Evolutionary conservation across 2,329 filamentous ascomycete species (phyloP).

Genomic region (Dactylellina parvicollis): DNA sequence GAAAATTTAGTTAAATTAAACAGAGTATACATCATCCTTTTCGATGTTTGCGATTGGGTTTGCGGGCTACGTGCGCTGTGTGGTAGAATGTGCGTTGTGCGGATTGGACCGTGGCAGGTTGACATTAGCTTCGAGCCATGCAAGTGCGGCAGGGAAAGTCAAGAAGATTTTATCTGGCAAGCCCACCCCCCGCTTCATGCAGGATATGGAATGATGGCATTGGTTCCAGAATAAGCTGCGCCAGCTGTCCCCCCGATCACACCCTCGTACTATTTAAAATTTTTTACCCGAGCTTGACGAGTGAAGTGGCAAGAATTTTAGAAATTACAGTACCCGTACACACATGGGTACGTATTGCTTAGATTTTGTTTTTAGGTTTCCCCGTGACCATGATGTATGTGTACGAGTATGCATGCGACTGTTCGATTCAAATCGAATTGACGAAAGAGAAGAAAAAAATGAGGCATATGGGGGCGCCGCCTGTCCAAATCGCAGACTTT

Average conservation of each 20-base stretch:
- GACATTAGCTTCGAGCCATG: slow-evolving; percentile 41
- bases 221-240: slow-evolving; percentile 28
- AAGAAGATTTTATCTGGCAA: neutral
- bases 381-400: slow-evolving; percentile 17
- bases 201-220: slow-evolving; percentile 47
- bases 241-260: slow-evolving; percentile 19
- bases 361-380: slow-evolving; percentile 13
- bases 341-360: neutral
- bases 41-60: neutral
- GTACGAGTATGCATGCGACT: neutral
- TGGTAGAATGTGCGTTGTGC: slow-evolving; percentile 48
- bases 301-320: slow-evolving; percentile 8
- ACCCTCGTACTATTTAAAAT: neutral
- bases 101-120: slow-evolving; percentile 31
- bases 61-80: slow-evolving; percentile 1
- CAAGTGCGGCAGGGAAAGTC: slow-evolving; percentile 46
- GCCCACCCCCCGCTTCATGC: slow-evolving; percentile 28
- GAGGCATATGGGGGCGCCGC: too few species aligned
- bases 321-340: too few species aligned
- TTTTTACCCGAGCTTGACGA: neutral
- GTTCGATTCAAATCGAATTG: too few species aligned
- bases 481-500: too few species aligned
- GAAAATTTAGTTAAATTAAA: neutral
- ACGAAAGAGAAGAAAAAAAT: neutral
- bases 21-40: slow-evolving; percentile 2